Conservation (phyloP, 257 asterid genomes). For the Fraxinus pennsylvanica region DNA sequence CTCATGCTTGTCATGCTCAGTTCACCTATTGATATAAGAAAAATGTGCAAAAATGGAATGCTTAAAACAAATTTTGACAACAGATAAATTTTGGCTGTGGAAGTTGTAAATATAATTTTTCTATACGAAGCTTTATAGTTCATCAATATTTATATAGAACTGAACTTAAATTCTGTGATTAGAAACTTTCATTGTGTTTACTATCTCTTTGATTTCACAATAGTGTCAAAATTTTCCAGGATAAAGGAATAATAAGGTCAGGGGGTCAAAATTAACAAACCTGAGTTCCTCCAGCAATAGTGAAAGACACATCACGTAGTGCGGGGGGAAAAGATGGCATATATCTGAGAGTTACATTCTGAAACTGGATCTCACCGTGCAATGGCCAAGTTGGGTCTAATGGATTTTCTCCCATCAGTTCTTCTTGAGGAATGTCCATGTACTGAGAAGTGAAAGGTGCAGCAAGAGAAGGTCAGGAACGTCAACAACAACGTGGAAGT, state of each 20-base stretch:
- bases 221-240: background rate
- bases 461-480: constrained; percentile 11
- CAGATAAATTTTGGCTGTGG: background rate
- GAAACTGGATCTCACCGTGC: constrained; percentile 68
- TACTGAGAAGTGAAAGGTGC: constrained; percentile 42
- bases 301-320: constrained; percentile 57
- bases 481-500: background rate
- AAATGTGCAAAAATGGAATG: background rate
- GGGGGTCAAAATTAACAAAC: constrained; percentile 39
- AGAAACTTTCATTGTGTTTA: background rate
- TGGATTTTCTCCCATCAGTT: constrained; percentile 41
- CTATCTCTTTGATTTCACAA: background rate
- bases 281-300: constrained; percentile 66
- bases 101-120: background rate
- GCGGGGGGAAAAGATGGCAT: constrained; percentile 82
- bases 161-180: background rate
- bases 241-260: background rate
- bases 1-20: background rate
- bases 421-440: constrained; percentile 84
- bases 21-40: background rate
- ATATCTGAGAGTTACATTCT: constrained; percentile 75
- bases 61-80: background rate
- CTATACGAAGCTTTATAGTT: background rate
- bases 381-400: constrained; percentile 64
- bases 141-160: background rate